Percentiles rank a stretch among this genome's conserved stretches.
These are phyloP conservation scores for Penicillium arizonense DNA, from an alignment of 495 filamentous ascomycete genomes.

Conservation along the genomic window DNA sequence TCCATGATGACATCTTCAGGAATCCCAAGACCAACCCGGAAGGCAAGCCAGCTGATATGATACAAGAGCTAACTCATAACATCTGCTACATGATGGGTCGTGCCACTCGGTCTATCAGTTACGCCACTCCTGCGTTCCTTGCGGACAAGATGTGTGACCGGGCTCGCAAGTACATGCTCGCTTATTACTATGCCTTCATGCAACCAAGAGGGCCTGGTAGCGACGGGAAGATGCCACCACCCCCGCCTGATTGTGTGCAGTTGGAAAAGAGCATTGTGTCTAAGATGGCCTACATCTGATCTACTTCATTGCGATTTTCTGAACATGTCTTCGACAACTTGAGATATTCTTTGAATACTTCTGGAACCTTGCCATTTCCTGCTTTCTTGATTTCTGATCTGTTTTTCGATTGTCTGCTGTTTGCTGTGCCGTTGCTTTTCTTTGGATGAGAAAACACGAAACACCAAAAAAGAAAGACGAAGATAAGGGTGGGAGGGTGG, in stretches of 20 bases:
- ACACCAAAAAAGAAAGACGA: neutral
- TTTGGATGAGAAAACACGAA: neutral
- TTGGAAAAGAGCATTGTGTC: too few relatives aligned
- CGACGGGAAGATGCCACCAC: neutral
- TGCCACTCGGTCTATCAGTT: slow-evolving; percentile 71
- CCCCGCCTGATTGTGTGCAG: too few relatives aligned
- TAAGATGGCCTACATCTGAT: slow-evolving; percentile 8
- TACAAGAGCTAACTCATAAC: slow-evolving; percentile 64
- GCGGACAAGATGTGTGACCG: slow-evolving; percentile 74
- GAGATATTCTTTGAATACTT: too few relatives aligned
- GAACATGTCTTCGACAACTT: neutral
- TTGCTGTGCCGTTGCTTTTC: too few relatives aligned
- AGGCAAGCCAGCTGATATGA: slow-evolving; percentile 46
- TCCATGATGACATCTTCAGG: slow-evolving; percentile 67
- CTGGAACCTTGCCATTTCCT: neutral
- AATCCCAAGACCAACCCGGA: slow-evolving; percentile 22
- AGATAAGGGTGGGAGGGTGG: neutral
- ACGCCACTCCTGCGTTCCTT: slow-evolving; percentile 71
- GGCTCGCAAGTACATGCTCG: slow-evolving; percentile 58
- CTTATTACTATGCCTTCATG: neutral
- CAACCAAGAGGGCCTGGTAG: neutral
- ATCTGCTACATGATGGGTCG: slow-evolving; percentile 75
- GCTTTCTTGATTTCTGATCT: too few relatives aligned
- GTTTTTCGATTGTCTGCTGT: too few relatives aligned
- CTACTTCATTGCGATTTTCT: neutral